Evolutionary conservation across 2,329 filamentous ascomycete genomes (phyloP), one percentile per base, ranked within the genome.

Genomic region (Microsporum ferrugineum): DNA sequence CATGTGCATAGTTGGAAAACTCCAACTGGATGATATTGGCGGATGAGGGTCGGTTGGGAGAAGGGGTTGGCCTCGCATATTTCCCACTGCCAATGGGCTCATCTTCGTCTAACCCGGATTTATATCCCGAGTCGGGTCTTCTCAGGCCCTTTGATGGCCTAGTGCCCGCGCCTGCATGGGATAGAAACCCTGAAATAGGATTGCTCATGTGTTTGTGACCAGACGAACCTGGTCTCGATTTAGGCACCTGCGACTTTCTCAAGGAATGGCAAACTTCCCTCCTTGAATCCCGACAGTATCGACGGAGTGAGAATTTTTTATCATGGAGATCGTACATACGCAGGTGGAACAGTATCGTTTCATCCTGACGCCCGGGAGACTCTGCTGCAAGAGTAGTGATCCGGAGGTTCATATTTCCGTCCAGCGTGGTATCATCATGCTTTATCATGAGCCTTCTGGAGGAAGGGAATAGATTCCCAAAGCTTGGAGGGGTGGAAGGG

Each of bases 381-480:
- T 78, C 76, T 31, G 77, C 75, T 53, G 89, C 82, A 64, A 88
- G 79, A 4, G 89, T 92, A 71, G 96, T 91, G 62, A 97, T 81
- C 36, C 91, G 86, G 61, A 99, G 80, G 71, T 97, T 97, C 90
- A 96, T 95, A 78, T 96, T 96, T 39, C 92, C 92, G 71, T 99
- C 92, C 2, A 86, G 76, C 0, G 91, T 94, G 57, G 89, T 84
- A 74, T 96, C 90, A 71, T 97, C 94, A 71, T 97, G 92, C 33
- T 88, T 85, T 69, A 99, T 90, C 39, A 84, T 84, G 59, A 97
- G 77, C 61, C 88, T 84, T 71, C 90, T 85, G 66, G 86, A 82
- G 6, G 91, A 95, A 8, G 94, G 92, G 72, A 96, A 99, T 59
- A 95, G 82, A 60, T 86, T 82, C 31, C 85, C 86, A 72, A 97